Evolutionary conservation across 1,284 basidiomycete species (phyloP).

Genomic region (Ustilago nuda): DNA sequence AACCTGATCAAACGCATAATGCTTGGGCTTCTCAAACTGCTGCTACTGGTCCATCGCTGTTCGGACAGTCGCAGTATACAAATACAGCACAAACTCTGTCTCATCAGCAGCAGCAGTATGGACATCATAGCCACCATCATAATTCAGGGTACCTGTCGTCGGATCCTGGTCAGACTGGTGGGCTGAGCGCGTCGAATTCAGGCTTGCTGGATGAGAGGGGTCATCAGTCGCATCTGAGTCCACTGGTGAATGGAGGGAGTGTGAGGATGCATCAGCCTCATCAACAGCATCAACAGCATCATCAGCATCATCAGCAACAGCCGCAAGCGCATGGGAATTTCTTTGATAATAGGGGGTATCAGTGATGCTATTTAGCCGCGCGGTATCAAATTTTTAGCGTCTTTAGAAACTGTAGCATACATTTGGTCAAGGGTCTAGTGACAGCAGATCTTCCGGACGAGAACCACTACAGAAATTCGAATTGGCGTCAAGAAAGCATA

Average conservation of each 20-base stretch:
- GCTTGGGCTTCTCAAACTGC: constrained; percentile 38
- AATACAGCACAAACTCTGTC: constrained; percentile 21
- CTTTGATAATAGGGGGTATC: constrained; percentile 37
- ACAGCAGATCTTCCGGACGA: constrained; percentile 19
- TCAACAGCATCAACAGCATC: constrained; percentile 17
- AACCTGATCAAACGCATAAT: constrained; percentile 38
- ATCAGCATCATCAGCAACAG: constrained; percentile 20
- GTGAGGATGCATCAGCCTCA: constrained; percentile 41
- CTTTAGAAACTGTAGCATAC: no score
- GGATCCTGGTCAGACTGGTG: constrained; percentile 30
- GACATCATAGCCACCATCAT: constrained; percentile 45
- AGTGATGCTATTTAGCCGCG: background rate
- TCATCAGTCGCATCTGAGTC: constrained; percentile 47
- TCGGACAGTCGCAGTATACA: constrained; percentile 34
- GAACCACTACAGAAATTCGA: background rate
- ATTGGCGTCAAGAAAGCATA: background rate
- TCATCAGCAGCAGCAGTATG: constrained; percentile 41
- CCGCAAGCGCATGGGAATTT: constrained; percentile 22
- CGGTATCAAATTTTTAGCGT: no score
- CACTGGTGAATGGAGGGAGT: constrained; percentile 40
- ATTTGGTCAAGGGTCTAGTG: no score
- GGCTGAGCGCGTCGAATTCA: constrained; percentile 29
- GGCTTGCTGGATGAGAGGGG: constrained; percentile 36
- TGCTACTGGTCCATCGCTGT: constrained; percentile 33
- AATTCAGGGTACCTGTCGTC: constrained; percentile 38